Evolutionary conservation across 2,329 filamentous ascomycete genomes (phyloP).

Genomic region (Apiospora kogelbergensis): DNA sequence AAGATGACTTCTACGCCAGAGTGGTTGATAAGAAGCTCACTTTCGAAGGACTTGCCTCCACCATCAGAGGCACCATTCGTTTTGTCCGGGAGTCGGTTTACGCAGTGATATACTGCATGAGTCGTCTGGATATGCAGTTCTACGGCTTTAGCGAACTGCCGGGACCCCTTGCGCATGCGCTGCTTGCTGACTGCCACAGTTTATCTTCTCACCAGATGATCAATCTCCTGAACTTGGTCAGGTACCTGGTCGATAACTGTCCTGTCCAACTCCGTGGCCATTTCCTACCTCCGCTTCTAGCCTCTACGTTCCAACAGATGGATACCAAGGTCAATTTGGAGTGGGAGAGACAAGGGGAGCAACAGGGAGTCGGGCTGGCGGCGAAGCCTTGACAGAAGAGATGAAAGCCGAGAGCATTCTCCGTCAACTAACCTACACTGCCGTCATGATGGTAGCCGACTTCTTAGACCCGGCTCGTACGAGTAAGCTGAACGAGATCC

Average conservation of each 20-base stretch:
- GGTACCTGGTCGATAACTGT: slow-evolving; percentile 89
- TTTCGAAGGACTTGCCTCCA: slow-evolving; percentile 90
- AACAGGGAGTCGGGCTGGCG: slow-evolving; percentile 64
- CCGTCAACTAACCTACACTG: slow-evolving; percentile 86
- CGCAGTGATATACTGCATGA: slow-evolving; percentile 92
- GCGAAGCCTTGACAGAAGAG: slow-evolving; percentile 84
- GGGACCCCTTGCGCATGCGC: slow-evolving; percentile 75
- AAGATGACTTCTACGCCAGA: slow-evolving; percentile 93
- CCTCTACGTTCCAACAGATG: slow-evolving; percentile 80
- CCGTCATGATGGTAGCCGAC: slow-evolving; percentile 87
- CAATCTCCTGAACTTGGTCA: slow-evolving; percentile 84
- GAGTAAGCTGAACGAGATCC: slow-evolving; percentile 45
- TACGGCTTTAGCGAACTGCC: slow-evolving; percentile 88
- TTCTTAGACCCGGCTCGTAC: slow-evolving; percentile 75
- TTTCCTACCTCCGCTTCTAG: slow-evolving; percentile 83
- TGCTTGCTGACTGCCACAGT: slow-evolving; percentile 79
- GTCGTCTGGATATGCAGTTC: slow-evolving; percentile 80
- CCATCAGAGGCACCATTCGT: slow-evolving; percentile 83
- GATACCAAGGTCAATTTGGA: slow-evolving; percentile 84
- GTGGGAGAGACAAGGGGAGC: slow-evolving; percentile 74
- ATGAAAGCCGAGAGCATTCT: slow-evolving; percentile 98
- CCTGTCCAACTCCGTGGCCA: slow-evolving; percentile 73
- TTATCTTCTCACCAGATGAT: slow-evolving; percentile 92
- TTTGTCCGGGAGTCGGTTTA: slow-evolving; percentile 93
- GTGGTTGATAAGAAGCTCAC: slow-evolving; percentile 87